Base-by-base conservation (phyloP, 208 protist genomes). In the Novymonas esmeraldas region DNA sequence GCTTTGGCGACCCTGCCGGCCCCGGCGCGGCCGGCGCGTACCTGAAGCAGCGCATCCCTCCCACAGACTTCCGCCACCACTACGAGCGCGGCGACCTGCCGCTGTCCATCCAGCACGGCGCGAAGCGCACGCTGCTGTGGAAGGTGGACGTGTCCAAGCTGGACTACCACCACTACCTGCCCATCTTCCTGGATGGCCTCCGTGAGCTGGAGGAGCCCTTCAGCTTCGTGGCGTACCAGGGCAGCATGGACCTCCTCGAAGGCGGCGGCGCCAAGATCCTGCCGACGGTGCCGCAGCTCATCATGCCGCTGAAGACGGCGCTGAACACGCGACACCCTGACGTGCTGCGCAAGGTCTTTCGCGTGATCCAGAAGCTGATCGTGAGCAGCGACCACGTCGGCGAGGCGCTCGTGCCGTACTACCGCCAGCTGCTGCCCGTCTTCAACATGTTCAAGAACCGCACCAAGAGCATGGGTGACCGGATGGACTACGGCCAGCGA, bases 111-210 rank as follows among this genome's bases (percentile, higher is more conserved):
- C 93, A 98, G 70, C 98, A 99, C 75, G 66, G 79, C 29, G 94
- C 95, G 20, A 84, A 81, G 14, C 98, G 98, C 65, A 85, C 87
- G 31, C 91, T 99, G 34, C 81, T 94, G 28, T 99, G 98, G 98
- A 98, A 98, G 65, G 95, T 99, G 42, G 92, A 98, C 61, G 90
- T 98, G 18, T 85, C 97, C 38, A 98, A 98, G 81, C 83, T 99
- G 42, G 98, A 99, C 76, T 99, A 99, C 76, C 97, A 99, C 75
- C 98, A 99, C 79, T 99, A 98, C 83, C 89, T 99, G 18, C 98
- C 98, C 29, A 98, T 99, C 71, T 99, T 99, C 70, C 98, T 99
- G 71, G 98, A 99, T 73, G 98, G 98, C 1, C 79, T 99, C 36
- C 83, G 98, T 42, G 98, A 99, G 74, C 89, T 97, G 64, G 88